Base-by-base conservation (phyloP, 345 rosid genomes). In the Aegle marmelos region DNA sequence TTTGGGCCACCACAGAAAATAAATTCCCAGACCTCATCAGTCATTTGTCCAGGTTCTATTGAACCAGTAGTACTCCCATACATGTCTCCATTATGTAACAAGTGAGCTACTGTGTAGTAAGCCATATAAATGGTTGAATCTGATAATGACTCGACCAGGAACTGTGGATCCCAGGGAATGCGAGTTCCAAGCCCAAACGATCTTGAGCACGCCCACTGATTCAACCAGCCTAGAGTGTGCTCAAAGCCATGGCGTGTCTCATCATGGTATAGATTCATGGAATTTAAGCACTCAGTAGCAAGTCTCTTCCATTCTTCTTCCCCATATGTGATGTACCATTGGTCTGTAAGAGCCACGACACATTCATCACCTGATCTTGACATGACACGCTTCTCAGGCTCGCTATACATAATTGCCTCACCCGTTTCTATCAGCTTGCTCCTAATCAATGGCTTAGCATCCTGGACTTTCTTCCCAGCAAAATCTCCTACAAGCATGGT, bases 191-290 rank as follows among this genome's bases (percentile, higher is more conserved):
- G 93, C 74, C 99, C 99, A 82, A 93, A 92, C 60, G 98, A 93
- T 34, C 99, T 89, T n/a, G 99, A 95, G 83, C 99, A 93, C 64
- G 98, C 99, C 98, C 99, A 95, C 83, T 94, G 99, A 82, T 93
- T 95, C 72, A 95, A 88, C 99, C 99, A 95, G 81, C 94, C 67
- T 84, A 93, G 85, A 17, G 99, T 92, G 72, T 95, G 98, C 88
- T 91, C 99, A 85, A 95, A 95, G 28, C 91, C 92, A 74, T 92
- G 93, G 21, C 91, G 84, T 33, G 94, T 90, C 90, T 95, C 98
- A 36, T 95, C 97, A 61, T 90, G 86, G 83, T 83, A 95, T 53
- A 92, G 86, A 85, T 92, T 92, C 97, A 93, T 95, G 62, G 66
- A 85, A 45, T 92, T 81, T 36, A 95, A 86, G 85, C 99, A 93